Evolutionary conservation across 805 yeast genomes (phyloP), one percentile per base, ranked within the genome.

Genomic region (Candida andamanensis): DNA sequence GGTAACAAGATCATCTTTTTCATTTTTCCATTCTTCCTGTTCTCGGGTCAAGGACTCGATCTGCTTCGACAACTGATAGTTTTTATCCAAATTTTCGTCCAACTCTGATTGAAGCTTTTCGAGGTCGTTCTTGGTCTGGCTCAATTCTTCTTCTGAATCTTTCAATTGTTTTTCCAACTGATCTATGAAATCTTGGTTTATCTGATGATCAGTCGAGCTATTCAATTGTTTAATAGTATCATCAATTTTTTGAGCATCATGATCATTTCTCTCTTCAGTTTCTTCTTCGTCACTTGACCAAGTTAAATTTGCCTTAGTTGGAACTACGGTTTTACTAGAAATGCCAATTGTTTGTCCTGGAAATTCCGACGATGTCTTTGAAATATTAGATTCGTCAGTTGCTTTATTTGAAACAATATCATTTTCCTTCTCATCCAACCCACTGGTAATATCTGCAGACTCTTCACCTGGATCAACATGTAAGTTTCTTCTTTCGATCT

Each of bases 271-370:
- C 10, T 23, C 26, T 9, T 14, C 12, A 7, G 10, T 23, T 13
- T 20, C 34, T 29, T 80, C 92, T 40, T 82, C 95, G 43, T 82
- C 95, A 33, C 87, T 81, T 11, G 90, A 81, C 87, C 95, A 92
- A 3, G 89, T 79, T 52, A 90, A 67, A 26, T 80, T 76, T 1
- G 95, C 85, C 53, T 83, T 85, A 17, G 81, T 73, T 0, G 97
- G 96, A n/a, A 83, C 76, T 4, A 90, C 80, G 4, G 80, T 76
- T 5, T 83, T 72, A 9, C 82, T 56, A 41, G 77, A 85, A 11
- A 76, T 53, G 1, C 79, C 71, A 17, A 63, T 56, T 17, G 59
- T 40, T 34, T 48, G 47, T 30, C 38, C 42, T 8, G 32, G 33
- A 6, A 36, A 8, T 21, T 37, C 40, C 1, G 40, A 26, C 9